Conservation (phyloP, 2,329 filamentous ascomycete species). For the Botrytis elliptica region DNA sequence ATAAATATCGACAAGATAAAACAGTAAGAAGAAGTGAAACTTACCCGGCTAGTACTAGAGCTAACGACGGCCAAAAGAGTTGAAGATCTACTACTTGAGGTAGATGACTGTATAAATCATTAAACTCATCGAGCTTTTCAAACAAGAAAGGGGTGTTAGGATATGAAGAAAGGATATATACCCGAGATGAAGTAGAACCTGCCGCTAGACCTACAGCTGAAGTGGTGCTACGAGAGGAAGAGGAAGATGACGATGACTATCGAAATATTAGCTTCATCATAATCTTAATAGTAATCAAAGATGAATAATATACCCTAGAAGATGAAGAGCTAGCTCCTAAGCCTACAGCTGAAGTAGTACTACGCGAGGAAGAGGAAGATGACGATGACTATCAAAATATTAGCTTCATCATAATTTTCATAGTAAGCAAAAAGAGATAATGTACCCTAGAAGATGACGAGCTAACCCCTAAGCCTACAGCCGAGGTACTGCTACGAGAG, state of each 20-base stretch:
- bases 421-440: not conserved
- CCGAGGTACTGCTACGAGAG: not conserved
- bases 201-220: not conserved
- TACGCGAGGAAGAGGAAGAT: not conserved
- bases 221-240: not conserved
- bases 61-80: not conserved
- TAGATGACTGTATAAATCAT: not conserved
- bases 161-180: not conserved
- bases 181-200: constrained; percentile 1
- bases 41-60: not conserved
- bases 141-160: not conserved
- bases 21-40: not conserved
- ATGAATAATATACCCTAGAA: not conserved
- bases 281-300: not conserved
- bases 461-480: not conserved
- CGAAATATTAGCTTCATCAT: not conserved
- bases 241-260: not conserved
- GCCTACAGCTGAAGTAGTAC: not conserved
- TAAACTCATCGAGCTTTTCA: not conserved
- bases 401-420: not conserved
- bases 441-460: not conserved
- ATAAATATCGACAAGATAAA: not conserved
- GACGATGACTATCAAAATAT: not conserved
- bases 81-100: not conserved
- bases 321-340: not conserved